Base-by-base conservation (phyloP, 257 asterid species). In the Osmanthus fragrans region DNA sequence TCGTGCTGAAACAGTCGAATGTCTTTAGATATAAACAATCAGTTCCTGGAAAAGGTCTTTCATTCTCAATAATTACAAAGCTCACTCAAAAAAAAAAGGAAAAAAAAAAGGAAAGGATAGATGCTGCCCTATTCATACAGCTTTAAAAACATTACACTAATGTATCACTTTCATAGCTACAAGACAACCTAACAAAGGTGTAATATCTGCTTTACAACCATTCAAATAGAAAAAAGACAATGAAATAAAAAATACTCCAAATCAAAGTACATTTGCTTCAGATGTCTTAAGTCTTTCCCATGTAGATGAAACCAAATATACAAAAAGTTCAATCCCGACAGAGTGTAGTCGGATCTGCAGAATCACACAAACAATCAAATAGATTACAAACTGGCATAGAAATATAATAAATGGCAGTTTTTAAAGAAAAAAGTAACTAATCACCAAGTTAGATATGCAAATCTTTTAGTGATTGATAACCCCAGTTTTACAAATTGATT, bases 51-150 rank as follows among this genome's bases (percentile, higher is more conserved):
- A 54, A 60, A 54, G 12, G 68, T 23, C 0, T 10, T 60, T 25
- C 68, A 8, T 60, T 60, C 33, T 21, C 6, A 0, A 56, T 23
- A 60, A 25, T 21, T 60, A 8, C 33, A 23, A 18, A 18, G 32
- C 42, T 67, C 3, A 1, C 27, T 25, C 27, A 25, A 25, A 25
- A 25, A 25, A 25, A 25, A n/a, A 7, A 7, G 4, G 9, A 3
- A 29, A 3, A 36, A 18, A 23, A 47, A 75, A n/a, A n/a, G n/a
- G 0, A 5, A 47, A 18, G 3, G 66, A 6, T 7, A 77, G 65
- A 77, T 65, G 77, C 77, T 60, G 84, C 63, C 80, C 78, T 80
- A 80, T 84, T 77, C 78, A 74, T 80, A 73, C 86, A 80, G 56
- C 81, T 79, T 76, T 76, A 68, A 40, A 76, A 80, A 49, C 77